Conservation (phyloP, 352 stramenopile genomes). For the Globisporangium megalacanthum region DNA sequence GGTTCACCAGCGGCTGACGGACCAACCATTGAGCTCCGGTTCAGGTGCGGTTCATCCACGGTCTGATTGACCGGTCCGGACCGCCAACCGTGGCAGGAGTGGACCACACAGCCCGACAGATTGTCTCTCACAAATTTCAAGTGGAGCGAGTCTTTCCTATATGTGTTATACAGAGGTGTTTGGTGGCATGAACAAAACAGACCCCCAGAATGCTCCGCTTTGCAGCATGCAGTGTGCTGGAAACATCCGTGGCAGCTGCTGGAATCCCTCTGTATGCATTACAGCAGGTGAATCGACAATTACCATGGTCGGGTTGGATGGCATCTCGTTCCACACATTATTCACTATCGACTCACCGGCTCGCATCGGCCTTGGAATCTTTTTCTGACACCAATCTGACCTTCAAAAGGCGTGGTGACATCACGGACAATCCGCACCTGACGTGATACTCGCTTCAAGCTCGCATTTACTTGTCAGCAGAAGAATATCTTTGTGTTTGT, state of each 20-base stretch:
- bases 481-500: too few relatives aligned
- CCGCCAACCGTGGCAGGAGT: neutral
- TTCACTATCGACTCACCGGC: neutral
- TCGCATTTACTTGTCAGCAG: neutral
- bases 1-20: conserved; percentile 7
- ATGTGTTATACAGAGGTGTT: too few relatives aligned
- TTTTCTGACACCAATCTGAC: neutral
- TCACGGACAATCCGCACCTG: neutral
- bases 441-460: neutral
- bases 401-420: conserved; percentile 1
- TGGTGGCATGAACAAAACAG: too few relatives aligned
- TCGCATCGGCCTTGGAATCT: neutral
- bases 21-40: conserved; percentile 18
- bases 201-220: too few relatives aligned
- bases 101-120: conserved; percentile 1
- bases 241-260: too few relatives aligned
- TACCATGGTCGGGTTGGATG: neutral
- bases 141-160: neutral
- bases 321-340: neutral
- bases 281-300: too few relatives aligned
- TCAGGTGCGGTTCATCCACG: neutral
- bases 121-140: neutral
- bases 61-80: conserved; percentile 8
- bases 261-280: too few relatives aligned
- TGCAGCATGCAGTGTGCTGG: too few relatives aligned